Conservation (phyloP, 2,329 filamentous ascomycete genomes). For the Geosmithia morbida region DNA sequence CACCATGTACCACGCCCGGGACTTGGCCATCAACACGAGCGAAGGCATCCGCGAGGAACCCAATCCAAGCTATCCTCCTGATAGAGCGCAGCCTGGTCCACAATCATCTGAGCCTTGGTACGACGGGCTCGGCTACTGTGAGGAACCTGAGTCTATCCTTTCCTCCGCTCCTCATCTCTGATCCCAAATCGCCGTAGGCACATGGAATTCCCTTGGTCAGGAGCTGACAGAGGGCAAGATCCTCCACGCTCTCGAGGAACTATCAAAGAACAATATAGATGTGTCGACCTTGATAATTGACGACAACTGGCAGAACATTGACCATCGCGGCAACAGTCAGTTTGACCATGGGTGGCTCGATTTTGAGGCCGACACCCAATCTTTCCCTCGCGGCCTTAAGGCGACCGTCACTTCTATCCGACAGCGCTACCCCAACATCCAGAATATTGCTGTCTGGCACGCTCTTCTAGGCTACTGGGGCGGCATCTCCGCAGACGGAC, state of each 20-base stretch:
- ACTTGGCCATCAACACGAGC: conserved; percentile 23
- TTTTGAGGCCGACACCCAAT: conserved; percentile 71
- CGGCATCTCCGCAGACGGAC: conserved; percentile 61
- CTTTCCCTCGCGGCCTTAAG: conserved; percentile 71
- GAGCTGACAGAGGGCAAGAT: conserved; percentile 70
- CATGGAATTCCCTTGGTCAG: conserved; percentile 89
- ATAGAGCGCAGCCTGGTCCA: neutral
- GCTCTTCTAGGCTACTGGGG: conserved; percentile 85
- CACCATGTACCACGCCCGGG: conserved; percentile 74
- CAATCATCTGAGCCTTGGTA: conserved; percentile 58
- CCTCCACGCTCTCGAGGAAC: conserved; percentile 54
- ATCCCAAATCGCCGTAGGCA: conserved; percentile 31
- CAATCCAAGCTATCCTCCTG: neutral
- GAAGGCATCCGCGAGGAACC: neutral
- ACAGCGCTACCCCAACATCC: conserved; percentile 52
- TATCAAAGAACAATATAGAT: conserved; percentile 59
- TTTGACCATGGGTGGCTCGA: conserved; percentile 56
- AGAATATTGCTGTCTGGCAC: conserved; percentile 90
- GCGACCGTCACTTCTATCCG: conserved; percentile 56
- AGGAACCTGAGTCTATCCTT: conserved; percentile 9
- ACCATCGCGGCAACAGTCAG: conserved; percentile 30
- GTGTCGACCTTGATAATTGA: conserved; percentile 86
- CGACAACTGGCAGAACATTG: conserved; percentile 86
- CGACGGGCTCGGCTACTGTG: conserved; percentile 82
- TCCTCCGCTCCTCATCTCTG: neutral